Conservation (phyloP, 306 rosid species). For the Vicia faba region DNA sequence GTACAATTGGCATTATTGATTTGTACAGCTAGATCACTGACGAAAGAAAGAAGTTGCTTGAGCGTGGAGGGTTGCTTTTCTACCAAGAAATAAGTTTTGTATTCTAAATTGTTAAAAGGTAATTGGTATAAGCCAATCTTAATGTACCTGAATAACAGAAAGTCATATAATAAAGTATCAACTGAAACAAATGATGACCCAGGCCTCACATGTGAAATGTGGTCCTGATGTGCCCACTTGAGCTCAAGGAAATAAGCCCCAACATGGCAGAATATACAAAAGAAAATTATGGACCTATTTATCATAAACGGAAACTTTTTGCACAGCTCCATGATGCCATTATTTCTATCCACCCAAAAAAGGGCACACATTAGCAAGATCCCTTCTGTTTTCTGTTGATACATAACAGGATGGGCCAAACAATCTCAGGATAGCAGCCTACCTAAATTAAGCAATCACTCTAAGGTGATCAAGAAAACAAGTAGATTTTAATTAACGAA, state of each 20-base stretch:
- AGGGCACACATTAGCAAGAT: background rate
- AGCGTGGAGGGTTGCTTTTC: background rate
- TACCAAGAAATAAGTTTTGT: conserved; percentile 3
- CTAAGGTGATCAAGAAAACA: background rate
- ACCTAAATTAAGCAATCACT: background rate
- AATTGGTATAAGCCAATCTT: background rate
- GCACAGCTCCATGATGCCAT: background rate
- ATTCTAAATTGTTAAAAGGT: background rate
- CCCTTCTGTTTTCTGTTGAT: background rate
- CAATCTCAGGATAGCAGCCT: background rate
- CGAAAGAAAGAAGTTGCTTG: conserved; percentile 2
- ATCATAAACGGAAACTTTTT: too few species aligned
- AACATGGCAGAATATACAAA: too few species aligned
- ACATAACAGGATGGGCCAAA: background rate
- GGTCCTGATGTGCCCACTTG: too few species aligned
- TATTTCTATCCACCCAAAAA: background rate
- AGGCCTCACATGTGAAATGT: too few species aligned
- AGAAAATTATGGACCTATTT: too few species aligned
- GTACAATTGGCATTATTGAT: conserved; percentile 9
- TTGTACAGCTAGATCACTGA: background rate
- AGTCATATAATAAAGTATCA: too few species aligned
- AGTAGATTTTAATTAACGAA: too few species aligned
- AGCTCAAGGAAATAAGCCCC: too few species aligned
- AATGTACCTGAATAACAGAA: too few species aligned
- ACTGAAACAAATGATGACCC: too few species aligned